phyloP scores from a whole-genome alignment of 768 basidiomycete genomes.

The Podaxis rugospora region DNA sequence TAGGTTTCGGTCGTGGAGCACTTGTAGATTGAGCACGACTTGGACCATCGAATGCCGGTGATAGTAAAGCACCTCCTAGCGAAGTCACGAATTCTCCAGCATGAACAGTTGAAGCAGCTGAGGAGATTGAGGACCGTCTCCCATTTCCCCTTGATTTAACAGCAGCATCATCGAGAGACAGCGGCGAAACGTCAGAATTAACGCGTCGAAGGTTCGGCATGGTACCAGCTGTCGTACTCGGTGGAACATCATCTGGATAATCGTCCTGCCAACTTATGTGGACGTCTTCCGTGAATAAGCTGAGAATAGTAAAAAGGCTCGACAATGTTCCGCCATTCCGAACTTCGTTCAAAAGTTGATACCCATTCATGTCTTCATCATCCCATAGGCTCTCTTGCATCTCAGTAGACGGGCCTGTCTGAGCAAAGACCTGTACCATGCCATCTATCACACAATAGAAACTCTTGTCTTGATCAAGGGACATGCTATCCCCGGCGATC shows the following conservation, averaged over 20 bases:
- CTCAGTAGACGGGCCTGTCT: constrained; percentile 50
- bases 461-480: constrained; percentile 86
- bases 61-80: constrained; percentile 12
- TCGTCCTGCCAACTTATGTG: constrained; percentile 90
- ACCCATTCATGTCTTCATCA: constrained; percentile 89
- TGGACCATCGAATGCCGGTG: background rate
- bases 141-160: constrained; percentile 23
- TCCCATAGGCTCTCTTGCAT: constrained; percentile 62
- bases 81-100: constrained; percentile 26
- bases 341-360: constrained; percentile 95
- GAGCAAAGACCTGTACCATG: constrained; percentile 90
- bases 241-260: constrained; percentile 24
- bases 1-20: constrained; percentile 14
- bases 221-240: constrained; percentile 18
- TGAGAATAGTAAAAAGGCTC: constrained; percentile 94
- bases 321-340: constrained; percentile 93
- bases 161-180: constrained; percentile 38
- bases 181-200: constrained; percentile 62
- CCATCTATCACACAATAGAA: constrained; percentile 99
- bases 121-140: constrained; percentile 59
- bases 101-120: constrained; percentile 67
- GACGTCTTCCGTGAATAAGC: constrained; percentile 93
- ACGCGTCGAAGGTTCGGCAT: constrained; percentile 29
- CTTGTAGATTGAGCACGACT: constrained; percentile 20
- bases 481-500: constrained; percentile 92